Conservation (phyloP, 2,329 filamentous ascomycete species). For the Atkinsonella texensis region DNA sequence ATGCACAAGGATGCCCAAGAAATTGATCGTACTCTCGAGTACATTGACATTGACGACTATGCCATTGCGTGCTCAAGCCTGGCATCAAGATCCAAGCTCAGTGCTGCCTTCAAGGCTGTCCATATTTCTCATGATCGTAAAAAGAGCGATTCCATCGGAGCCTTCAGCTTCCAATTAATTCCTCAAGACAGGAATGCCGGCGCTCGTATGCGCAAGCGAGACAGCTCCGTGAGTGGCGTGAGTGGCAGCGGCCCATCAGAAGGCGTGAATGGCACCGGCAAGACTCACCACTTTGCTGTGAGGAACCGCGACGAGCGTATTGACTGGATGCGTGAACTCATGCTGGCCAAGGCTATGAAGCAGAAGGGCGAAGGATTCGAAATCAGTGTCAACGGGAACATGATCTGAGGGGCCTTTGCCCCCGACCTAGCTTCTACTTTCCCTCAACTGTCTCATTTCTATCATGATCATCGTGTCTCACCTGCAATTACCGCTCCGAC, state of each 20-base stretch:
- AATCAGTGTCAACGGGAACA: conserved; percentile 69
- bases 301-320: conserved; percentile 79
- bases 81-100: conserved; percentile 67
- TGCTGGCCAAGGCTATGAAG: conserved; percentile 78
- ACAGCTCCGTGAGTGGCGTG: conserved; percentile 29
- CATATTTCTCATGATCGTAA: conserved; percentile 43
- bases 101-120: conserved; percentile 75
- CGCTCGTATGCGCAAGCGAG: conserved; percentile 40
- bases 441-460: too few species aligned
- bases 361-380: conserved; percentile 77
- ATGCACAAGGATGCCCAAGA: conserved; percentile 56
- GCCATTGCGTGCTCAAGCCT: conserved; percentile 73
- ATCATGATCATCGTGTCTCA: too few species aligned
- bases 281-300: conserved; percentile 91
- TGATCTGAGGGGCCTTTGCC: conserved; percentile 33
- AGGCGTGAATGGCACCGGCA: conserved; percentile 51
- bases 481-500: too few species aligned
- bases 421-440: background rate
- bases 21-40: conserved; percentile 53
- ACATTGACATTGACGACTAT: conserved; percentile 81
- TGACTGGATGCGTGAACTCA: conserved; percentile 92
- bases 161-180: conserved; percentile 78
- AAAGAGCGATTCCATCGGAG: conserved; percentile 47
- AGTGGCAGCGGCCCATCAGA: conserved; percentile 23
- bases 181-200: conserved; percentile 48